Conservation (phyloP, 306 rosid genomes). For the Betula pendula region DNA sequence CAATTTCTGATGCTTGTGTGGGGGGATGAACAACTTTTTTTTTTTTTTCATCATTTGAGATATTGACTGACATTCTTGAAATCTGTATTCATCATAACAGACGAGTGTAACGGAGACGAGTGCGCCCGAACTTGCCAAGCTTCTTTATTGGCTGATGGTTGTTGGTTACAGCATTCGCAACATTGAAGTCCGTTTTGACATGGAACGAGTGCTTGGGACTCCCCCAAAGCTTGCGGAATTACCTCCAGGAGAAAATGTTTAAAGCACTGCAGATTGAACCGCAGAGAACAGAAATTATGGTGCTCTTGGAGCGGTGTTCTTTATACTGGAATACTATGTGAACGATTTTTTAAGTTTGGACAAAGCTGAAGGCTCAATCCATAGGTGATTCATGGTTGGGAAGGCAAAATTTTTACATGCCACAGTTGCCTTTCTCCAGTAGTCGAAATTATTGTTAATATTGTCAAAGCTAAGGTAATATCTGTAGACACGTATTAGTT, state of each 20-base stretch:
- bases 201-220: constrained; percentile 93
- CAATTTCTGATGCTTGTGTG: constrained; percentile 1
- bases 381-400: constrained; percentile 20
- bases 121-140: constrained; percentile 84
- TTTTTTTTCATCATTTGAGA: constrained; percentile 5
- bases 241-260: constrained; percentile 87
- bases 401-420: constrained; percentile 28
- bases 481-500: not conserved
- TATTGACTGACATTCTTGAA: constrained; percentile 13
- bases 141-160: constrained; percentile 94
- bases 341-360: constrained; percentile 13
- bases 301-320: constrained; percentile 16
- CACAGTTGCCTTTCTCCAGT: constrained; percentile 15
- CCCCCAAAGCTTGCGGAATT: constrained; percentile 83
- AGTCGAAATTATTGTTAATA: not conserved
- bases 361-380: constrained; percentile 19
- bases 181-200: constrained; percentile 91
- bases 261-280: constrained; percentile 10
- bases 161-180: constrained; percentile 94
- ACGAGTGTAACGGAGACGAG: constrained; percentile 72
- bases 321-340: constrained; percentile 8
- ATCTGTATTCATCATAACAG: constrained; percentile 38
- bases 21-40: not conserved
- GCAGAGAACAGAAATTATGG: not conserved
- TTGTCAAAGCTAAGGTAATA: not conserved